Base-by-base conservation (phyloP, 257 asterid genomes). In the Dorcoceras hygrometricum region DNA sequence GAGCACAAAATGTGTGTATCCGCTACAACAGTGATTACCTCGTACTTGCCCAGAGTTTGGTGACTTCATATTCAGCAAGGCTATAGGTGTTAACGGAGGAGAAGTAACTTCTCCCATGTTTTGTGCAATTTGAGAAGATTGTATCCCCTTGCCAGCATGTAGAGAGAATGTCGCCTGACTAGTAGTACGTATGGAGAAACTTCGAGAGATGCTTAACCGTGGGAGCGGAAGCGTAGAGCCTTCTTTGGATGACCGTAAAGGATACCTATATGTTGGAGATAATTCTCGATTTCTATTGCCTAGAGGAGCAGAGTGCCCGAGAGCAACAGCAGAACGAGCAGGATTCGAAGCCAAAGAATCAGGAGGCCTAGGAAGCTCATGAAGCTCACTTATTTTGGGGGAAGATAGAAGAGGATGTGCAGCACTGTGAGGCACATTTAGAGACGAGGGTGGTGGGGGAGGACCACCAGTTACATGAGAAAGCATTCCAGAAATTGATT, bases 301-400 rank as follows among this genome's bases (percentile, higher is more conserved):
- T 20, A 91, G 62, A 4, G 98, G 96, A 22, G 90, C 98, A 69
- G 98, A 91, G 81, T 87, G 91, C 62, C 95, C 96, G n/a, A 82
- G 75, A 26, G 69, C 64, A 57, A 80, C 80, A 7, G 65, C 39
- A 66, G 86, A 76, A 66, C 78, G 76, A 62, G 46, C 69, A 6
- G 89, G 84, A 82, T 83, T 86, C 77, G 77, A 57, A 71, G 71
- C 66, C 19, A 78, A 77, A 71, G 83, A 73, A 71, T 84, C 96
- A n/a, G 99, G 99, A 2, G 99, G 99, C 67, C 94, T 89, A 23
- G 99, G 99, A 59, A 93, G 99, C 80, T 90, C 96, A 60, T 93
- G 99, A 65, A 93, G 99, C 84, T 93, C 99, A 32, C 86, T 90
- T 63, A 88, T 79, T 59, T 74, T 88, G 24, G 97, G 97, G 50